Evolutionary conservation across 805 yeast species (phyloP), one percentile per base, ranked within the genome.

Genomic region (Candida germanica): DNA sequence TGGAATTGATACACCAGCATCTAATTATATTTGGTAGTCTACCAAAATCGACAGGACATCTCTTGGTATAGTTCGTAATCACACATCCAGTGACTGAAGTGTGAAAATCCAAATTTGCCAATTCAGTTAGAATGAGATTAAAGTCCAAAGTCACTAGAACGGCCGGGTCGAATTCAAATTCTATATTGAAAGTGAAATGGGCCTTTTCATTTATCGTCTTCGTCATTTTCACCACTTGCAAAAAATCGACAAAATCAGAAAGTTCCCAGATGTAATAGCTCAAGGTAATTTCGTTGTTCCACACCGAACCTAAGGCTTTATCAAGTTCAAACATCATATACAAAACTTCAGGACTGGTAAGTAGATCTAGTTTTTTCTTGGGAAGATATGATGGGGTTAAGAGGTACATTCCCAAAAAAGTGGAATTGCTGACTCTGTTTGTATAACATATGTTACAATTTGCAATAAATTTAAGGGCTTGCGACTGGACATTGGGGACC

Each of bases 121-220:
- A 14, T 7, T 9, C 15, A 5, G 26, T 17, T 4, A 42, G 9
- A 14, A 40, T 27, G 20, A 5, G 4, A 17, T 26, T 28, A 8
- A 47, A 25, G 26, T 39, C 38, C 3, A 53, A 27, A 9, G 39
- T 19, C 13, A 35, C 42, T 18, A 38, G 31, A 6, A 50, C 18
- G 5, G 38, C 53, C 7, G 49, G 44, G 26, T 51, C 52, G 26
- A 51, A 50, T 36, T 49, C 56, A n/a, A 52, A 11, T 26, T 52
- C 57, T 5, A 52, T 20, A 36, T 49, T 48, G 26, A 37, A 48
- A 1, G 36, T 31, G 10, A 43, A 23, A 17, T 35, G 16, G 3
- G 24, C 32, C 6, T 10, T 17, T 14, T 12, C 14, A 17, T 21
- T n/a, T 9, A 10, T 9, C 13, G 12, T 13, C 14, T 30, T 34